Conservation (phyloP, 164 flowering plant genomes). For the Magnolia officinalis region DNA sequence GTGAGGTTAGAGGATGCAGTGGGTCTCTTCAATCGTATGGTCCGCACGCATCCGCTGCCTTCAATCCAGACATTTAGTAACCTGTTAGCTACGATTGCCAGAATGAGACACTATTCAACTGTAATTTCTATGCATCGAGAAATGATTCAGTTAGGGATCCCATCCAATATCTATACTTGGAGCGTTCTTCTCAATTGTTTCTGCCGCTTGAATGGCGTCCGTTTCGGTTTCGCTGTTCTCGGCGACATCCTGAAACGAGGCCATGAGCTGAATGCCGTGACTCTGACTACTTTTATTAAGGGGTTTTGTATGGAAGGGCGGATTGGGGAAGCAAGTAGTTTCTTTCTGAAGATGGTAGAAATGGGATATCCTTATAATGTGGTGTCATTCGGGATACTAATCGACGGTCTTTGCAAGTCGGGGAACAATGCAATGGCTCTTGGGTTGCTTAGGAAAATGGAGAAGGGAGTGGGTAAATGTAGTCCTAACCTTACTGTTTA, state of each 20-base stretch:
- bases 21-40: not conserved
- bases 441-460: conserved; percentile 10
- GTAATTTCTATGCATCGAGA: conserved; percentile 5
- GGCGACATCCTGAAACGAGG: conserved; percentile 14
- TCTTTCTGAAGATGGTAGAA: not conserved
- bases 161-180: not conserved
- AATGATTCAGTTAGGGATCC: not conserved
- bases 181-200: conserved; percentile 17
- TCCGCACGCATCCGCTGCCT: not conserved
- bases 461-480: not conserved
- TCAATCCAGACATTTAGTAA: not conserved
- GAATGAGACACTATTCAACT: not conserved
- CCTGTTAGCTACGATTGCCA: conserved; percentile 2
- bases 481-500: not conserved
- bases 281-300: conserved; percentile 7
- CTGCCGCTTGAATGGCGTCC: conserved; percentile 5
- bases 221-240: conserved; percentile 13
- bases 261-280: not conserved
- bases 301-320: conserved; percentile 7
- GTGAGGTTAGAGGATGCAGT: too few species aligned
- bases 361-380: conserved; percentile 9
- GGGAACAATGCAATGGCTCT: not conserved
- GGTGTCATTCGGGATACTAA: conserved; percentile 10
- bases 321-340: not conserved
- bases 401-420: conserved; percentile 21